These are phyloP conservation scores for Orobanche coerulescens DNA, from an alignment of 257 asterid species.

Conservation along the genomic window DNA sequence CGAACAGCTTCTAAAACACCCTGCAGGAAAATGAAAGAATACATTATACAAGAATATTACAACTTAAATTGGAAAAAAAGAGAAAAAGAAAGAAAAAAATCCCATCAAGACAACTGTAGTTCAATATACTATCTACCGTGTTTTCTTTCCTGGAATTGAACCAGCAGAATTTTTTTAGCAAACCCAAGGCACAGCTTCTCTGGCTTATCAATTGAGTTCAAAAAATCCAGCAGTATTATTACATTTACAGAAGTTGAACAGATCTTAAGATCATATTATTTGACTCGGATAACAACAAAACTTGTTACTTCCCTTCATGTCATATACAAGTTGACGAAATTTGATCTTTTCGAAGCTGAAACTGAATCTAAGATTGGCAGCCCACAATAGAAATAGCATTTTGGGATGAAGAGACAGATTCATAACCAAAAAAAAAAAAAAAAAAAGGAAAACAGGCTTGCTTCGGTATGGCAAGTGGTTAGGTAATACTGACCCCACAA, in stretches of 20 bases:
- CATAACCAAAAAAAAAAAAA: too few relatives aligned
- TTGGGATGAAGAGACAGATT: constrained; percentile 17
- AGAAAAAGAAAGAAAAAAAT: not conserved
- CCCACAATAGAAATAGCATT: constrained; percentile 10
- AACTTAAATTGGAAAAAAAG: not conserved
- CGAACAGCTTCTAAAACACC: constrained; percentile 99
- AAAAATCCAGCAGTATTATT: not conserved
- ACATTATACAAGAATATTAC: constrained; percentile 9
- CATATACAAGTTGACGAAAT: constrained; percentile 3
- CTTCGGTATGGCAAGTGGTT: constrained; percentile 10
- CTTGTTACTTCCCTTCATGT: not conserved
- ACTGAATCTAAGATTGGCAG: not conserved
- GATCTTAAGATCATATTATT: not conserved
- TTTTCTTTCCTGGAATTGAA: constrained; percentile 6
- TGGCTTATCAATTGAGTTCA: constrained; percentile 6
- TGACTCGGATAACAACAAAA: not conserved
- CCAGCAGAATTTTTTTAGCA: constrained; percentile 10
- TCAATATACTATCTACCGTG: not conserved
- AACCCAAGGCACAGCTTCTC: not conserved
- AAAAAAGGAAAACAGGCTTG: constrained; percentile 6
- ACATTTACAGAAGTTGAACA: not conserved
- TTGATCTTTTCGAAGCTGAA: not conserved
- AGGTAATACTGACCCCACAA: constrained; percentile 80
- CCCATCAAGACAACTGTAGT: not conserved
- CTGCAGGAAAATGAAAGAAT: constrained; percentile 38